A percentile compares a stretch with the other conserved stretches of the same genome.
Conservation (phyloP, 345 rosid species). For the Hibiscus trionum region DNA sequence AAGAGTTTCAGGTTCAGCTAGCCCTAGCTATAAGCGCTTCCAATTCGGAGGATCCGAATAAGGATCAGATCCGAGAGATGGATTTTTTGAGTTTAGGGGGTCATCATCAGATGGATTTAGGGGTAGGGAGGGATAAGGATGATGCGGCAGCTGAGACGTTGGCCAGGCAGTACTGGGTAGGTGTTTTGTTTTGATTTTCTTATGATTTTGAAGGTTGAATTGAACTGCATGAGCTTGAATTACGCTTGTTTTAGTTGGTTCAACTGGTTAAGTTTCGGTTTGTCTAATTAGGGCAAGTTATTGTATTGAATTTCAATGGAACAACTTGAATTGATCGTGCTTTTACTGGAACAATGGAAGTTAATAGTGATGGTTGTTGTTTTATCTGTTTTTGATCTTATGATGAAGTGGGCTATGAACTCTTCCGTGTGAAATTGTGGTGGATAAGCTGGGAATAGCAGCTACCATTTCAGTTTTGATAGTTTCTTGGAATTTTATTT, state of each 20-base stretch:
- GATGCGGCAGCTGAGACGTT: constrained; percentile 58
- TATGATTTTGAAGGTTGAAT: background rate
- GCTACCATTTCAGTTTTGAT: background rate
- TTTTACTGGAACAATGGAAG: background rate
- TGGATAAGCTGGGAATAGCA: background rate
- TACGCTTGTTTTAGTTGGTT: background rate
- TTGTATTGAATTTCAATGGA: background rate
- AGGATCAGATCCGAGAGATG: constrained; percentile 91
- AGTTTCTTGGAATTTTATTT: background rate
- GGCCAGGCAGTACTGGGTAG: constrained; percentile 94
- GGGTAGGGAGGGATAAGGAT: constrained; percentile 39
- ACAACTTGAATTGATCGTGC: background rate
- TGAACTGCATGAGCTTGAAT: background rate
- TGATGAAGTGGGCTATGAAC: background rate
- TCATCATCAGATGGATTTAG: constrained; percentile 39
- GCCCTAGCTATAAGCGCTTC: constrained; percentile 96
- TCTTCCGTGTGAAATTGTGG: constrained; percentile 4
- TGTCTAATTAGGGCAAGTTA: background rate
- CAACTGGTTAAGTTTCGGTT: background rate
- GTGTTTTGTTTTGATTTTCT: constrained; percentile 14
- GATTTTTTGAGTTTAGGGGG: constrained; percentile 64
- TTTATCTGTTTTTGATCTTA: background rate
- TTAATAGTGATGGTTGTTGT: background rate
- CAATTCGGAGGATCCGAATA: constrained; percentile 73
- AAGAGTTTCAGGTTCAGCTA: constrained; percentile 91